These are phyloP conservation scores for Citrus cavaleriei DNA, from an alignment of 345 rosid species.

Conservation along the genomic window DNA sequence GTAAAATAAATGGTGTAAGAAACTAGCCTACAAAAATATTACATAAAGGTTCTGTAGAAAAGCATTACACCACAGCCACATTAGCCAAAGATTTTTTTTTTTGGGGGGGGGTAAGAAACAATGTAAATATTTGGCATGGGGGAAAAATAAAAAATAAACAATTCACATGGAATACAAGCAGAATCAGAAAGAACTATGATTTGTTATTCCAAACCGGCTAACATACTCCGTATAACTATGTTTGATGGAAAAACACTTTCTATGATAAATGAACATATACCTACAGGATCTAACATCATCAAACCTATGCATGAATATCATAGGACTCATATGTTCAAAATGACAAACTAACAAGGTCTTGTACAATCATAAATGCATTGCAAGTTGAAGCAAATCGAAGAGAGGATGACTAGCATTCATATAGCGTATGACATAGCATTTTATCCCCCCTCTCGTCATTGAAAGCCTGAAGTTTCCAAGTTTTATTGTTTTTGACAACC, in stretches of 20 bases:
- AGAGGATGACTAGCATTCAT: background rate
- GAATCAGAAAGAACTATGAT: background rate
- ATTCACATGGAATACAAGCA: background rate
- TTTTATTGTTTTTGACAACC: background rate
- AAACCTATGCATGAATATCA: background rate
- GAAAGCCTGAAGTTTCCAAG: background rate
- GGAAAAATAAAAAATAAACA: background rate
- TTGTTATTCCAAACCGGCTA: background rate
- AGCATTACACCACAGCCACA: constrained; percentile 5
- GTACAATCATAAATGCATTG: background rate
- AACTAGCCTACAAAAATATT: constrained; percentile 20
- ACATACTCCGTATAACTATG: background rate
- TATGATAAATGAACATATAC: background rate
- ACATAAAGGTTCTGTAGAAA: background rate
- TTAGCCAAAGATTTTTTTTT: background rate
- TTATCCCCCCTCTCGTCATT: background rate
- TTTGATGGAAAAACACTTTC: background rate
- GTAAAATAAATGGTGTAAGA: constrained; percentile 15
- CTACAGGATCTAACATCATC: background rate
- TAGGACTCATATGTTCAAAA: background rate
- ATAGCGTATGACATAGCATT: no score
- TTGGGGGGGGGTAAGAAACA: background rate
- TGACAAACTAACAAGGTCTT: background rate
- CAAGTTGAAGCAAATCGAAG: background rate
- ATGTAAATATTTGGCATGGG: background rate